These are phyloP conservation scores for Vinca minor DNA, from an alignment of 257 asterid species.

Conservation along the genomic window DNA sequence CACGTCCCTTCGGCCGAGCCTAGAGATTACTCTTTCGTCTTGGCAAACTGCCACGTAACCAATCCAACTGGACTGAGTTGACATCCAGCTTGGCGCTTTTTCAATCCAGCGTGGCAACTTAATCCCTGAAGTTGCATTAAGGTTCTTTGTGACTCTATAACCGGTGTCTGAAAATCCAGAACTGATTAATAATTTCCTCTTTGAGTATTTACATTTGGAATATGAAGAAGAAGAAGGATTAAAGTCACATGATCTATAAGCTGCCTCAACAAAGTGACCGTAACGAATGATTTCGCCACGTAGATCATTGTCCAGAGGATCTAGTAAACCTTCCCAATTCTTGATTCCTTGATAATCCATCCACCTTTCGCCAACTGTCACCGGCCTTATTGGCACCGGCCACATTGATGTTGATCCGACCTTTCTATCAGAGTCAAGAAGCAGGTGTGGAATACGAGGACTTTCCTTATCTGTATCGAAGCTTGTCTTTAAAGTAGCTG, in stretches of 20 bases:
- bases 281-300: constrained; percentile 66
- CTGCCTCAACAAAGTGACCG: constrained; percentile 65
- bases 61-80: constrained; percentile 63
- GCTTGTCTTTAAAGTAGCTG: constrained; percentile 10
- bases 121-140: constrained; percentile 58
- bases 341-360: constrained; percentile 64
- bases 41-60: constrained; percentile 76
- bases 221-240: constrained; percentile 49
- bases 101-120: constrained; percentile 56
- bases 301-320: constrained; percentile 62
- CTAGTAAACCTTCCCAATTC: constrained; percentile 76
- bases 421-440: constrained; percentile 1
- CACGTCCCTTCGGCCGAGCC: constrained; percentile 85
- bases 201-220: constrained; percentile 43
- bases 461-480: constrained; percentile 1
- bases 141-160: constrained; percentile 47
- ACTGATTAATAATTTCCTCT: constrained; percentile 25
- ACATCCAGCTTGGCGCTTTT: constrained; percentile 45
- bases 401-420: not conserved
- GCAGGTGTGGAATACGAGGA: not conserved
- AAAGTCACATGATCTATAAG: constrained; percentile 57
- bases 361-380: constrained; percentile 36
- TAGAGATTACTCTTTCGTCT: constrained; percentile 44
- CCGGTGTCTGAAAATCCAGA: constrained; percentile 46
- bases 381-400: constrained; percentile 5